Evolutionary conservation across 2,329 filamentous ascomycete species (phyloP).

Genomic region (Mycosphaerelloides madeirae): DNA sequence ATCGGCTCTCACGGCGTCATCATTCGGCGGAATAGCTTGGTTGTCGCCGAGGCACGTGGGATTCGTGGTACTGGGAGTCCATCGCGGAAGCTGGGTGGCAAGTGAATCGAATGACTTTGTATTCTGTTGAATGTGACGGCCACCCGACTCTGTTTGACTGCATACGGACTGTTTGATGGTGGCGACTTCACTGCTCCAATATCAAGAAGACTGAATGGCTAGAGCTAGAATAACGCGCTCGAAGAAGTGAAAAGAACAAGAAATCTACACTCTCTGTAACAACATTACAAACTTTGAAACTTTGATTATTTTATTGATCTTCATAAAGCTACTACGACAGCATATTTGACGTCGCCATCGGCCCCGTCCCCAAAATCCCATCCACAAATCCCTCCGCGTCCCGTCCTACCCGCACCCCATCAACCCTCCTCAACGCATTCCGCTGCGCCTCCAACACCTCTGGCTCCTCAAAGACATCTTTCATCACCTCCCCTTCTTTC

Average conservation of each 20-base stretch:
- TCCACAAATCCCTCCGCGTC: conserved; percentile 60
- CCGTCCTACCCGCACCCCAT: conserved; percentile 56
- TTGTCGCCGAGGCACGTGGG: conserved; percentile 21
- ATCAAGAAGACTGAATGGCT: conserved; percentile 6
- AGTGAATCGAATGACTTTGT: conserved; percentile 4
- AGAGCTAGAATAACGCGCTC: conserved; percentile 11
- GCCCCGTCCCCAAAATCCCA: conserved; percentile 9
- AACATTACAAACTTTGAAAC: too few species aligned
- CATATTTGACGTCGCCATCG: background rate
- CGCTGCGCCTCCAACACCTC: conserved; percentile 69
- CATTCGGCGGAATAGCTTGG: conserved; percentile 31
- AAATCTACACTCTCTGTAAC: conserved; percentile 9
- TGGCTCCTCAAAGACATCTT: conserved; percentile 71
- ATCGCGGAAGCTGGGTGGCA: conserved; percentile 19
- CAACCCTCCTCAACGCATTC: conserved; percentile 60
- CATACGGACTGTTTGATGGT: background rate
- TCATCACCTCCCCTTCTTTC: conserved; percentile 67
- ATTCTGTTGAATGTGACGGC: background rate
- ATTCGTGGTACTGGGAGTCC: conserved; percentile 18
- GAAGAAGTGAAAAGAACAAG: conserved; percentile 5
- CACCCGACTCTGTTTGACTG: background rate
- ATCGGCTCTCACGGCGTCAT: conserved; percentile 31
- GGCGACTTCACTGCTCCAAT: background rate
- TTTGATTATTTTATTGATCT: too few species aligned
- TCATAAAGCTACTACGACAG: too few species aligned